phyloP scores from a whole-genome alignment of 768 basidiomycete genomes.

The Tephrocybe sp. region DNA sequence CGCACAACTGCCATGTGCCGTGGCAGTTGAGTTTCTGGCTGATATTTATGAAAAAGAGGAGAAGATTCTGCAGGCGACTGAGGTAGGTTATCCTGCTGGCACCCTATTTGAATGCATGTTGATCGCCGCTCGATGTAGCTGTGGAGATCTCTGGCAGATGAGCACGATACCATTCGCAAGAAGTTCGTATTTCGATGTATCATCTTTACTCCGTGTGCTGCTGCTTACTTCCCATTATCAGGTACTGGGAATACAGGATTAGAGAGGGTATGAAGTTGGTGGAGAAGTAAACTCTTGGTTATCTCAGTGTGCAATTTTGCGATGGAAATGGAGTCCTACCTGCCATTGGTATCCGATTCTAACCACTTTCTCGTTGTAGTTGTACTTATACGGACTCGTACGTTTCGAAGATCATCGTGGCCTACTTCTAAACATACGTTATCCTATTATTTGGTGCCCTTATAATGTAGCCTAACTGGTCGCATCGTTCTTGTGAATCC shows the following conservation, averaged over 20 bases:
- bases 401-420: no score
- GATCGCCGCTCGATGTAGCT: slow-evolving; percentile 37
- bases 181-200: slow-evolving; percentile 40
- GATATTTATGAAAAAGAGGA: slow-evolving; percentile 66
- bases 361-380: not conserved
- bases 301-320: not conserved
- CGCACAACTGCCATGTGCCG: slow-evolving; percentile 72
- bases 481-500: no score
- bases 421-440: no score
- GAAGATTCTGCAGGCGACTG: slow-evolving; percentile 41
- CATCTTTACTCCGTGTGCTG: not conserved
- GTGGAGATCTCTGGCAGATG: slow-evolving; percentile 66
- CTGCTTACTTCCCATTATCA: slow-evolving; percentile 22
- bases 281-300: not conserved
- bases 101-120: not conserved
- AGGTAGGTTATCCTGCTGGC: slow-evolving; percentile 30
- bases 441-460: no score
- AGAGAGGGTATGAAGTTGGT: slow-evolving; percentile 37
- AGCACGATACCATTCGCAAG: slow-evolving; percentile 73
- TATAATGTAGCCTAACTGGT: no score
- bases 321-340: not conserved
- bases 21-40: slow-evolving; percentile 85
- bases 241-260: slow-evolving; percentile 80
- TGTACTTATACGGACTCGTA: not conserved
- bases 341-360: not conserved